phyloP scores from a whole-genome alignment of 805 yeast species.

The Maudiozyma barnettii region DNA sequence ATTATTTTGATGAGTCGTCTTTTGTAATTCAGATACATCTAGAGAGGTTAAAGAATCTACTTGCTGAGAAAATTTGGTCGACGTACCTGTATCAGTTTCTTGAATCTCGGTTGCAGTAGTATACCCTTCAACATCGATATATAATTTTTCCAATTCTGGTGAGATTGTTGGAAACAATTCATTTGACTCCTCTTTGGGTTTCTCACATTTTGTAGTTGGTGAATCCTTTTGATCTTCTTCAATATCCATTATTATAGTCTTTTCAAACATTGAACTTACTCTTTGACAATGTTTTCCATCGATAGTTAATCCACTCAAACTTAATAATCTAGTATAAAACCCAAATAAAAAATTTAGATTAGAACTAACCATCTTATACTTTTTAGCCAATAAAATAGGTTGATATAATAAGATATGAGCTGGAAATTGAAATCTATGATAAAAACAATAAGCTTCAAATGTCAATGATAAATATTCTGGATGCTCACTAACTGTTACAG shows the following conservation, averaged over 20 bases:
- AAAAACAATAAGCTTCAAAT: conserved; percentile 30
- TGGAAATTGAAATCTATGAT: conserved; percentile 27
- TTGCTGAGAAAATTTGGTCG: no score
- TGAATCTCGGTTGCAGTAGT: neutral
- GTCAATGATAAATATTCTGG: conserved; percentile 27
- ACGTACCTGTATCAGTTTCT: neutral
- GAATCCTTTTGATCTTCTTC: no score
- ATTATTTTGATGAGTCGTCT: no score
- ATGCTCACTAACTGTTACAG: conserved; percentile 22
- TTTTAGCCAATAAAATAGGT: conserved; percentile 20
- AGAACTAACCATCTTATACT: conserved; percentile 14
- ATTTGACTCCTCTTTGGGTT: neutral
- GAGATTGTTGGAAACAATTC: neutral
- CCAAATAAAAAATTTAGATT: conserved; percentile 25
- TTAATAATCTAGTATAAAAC: conserved; percentile 22
- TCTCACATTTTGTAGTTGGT: neutral
- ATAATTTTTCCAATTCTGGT: conserved; percentile 6
- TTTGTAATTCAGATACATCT: no score
- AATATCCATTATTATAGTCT: conserved; percentile 3
- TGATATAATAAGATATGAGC: conserved; percentile 25
- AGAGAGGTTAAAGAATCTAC: no score
- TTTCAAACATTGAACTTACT: conserved; percentile 2
- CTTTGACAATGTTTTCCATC: conserved; percentile 19
- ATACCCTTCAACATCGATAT: conserved; percentile 7
- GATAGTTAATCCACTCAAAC: conserved; percentile 23